phyloP scores from a whole-genome alignment of 2,329 filamentous ascomycete species.

The Neoarthrinium moseri region DNA sequence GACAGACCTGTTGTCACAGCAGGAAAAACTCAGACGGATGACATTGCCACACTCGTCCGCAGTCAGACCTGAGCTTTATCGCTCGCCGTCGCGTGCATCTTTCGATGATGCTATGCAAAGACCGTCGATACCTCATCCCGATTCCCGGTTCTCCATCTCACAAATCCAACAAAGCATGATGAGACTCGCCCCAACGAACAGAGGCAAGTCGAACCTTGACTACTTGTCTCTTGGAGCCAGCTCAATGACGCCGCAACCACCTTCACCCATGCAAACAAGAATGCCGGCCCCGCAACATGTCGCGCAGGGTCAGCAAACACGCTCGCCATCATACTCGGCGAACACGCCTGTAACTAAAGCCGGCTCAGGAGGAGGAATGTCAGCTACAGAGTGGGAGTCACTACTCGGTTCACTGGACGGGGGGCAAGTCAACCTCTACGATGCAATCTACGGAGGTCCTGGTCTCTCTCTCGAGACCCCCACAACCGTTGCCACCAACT shows the following conservation, averaged over 20 bases:
- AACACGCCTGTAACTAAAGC: conserved; percentile 36
- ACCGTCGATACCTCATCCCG: conserved; percentile 39
- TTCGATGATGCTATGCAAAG: conserved; percentile 44
- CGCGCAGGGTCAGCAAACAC: conserved; percentile 30
- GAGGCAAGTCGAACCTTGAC: conserved; percentile 50
- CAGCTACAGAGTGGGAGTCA: conserved; percentile 76
- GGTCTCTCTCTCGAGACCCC: conserved; percentile 45
- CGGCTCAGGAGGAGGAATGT: conserved; percentile 41
- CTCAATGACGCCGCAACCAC: conserved; percentile 44
- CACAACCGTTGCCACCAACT: conserved; percentile 33
- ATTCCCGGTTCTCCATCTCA: conserved; percentile 48
- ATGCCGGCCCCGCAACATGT: conserved; percentile 30
- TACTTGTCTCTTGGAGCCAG: conserved; percentile 55
- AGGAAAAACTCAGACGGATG: conserved; percentile 58
- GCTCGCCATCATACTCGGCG: conserved; percentile 32
- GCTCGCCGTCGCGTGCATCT: conserved; percentile 43
- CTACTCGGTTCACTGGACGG: conserved; percentile 77
- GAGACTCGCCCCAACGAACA: conserved; percentile 30
- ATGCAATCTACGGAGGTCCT: conserved; percentile 73
- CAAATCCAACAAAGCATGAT: conserved; percentile 38
- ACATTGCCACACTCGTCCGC: conserved; percentile 44
- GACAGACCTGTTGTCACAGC: conserved; percentile 51
- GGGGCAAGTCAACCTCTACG: conserved; percentile 79
- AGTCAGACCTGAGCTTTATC: conserved; percentile 36
- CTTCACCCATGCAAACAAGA: conserved; percentile 45